phyloP scores from a whole-genome alignment of 2,329 filamentous ascomycete genomes.

The Cladosporium sp. region DNA sequence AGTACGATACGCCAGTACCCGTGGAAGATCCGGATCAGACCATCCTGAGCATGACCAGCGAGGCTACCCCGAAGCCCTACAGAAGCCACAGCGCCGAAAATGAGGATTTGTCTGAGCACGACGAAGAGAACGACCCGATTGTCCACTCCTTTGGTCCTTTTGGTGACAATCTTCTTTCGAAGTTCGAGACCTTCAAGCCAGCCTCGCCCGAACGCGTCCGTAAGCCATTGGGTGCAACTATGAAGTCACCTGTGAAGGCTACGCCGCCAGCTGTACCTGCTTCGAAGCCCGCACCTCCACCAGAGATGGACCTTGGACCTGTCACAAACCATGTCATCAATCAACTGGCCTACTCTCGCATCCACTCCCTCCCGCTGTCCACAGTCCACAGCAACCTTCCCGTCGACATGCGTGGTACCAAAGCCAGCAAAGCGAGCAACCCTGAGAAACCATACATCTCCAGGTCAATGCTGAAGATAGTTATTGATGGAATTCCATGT shows the following conservation, averaged over 20 bases:
- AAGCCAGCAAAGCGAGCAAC: constrained; percentile 36
- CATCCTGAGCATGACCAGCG: constrained; percentile 1
- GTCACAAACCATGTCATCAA: constrained; percentile 88
- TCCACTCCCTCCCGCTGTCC: constrained; percentile 88
- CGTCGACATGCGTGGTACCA: constrained; percentile 45
- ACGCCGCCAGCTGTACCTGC: constrained; percentile 28
- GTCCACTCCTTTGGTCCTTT: constrained; percentile 91
- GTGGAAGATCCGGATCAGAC: constrained; percentile 14
- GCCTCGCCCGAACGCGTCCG: constrained; percentile 60
- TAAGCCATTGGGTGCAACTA: constrained; percentile 35
- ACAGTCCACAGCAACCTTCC: constrained; percentile 88
- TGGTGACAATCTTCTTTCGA: constrained; percentile 79
- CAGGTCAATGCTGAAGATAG: constrained; percentile 65
- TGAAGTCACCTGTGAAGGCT: constrained; percentile 33
- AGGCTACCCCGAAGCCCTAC: constrained; percentile 28
- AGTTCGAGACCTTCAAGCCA: constrained; percentile 76
- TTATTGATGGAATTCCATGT: constrained; percentile 74
- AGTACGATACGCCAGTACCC: constrained; percentile 29
- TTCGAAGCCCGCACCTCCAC: constrained; percentile 23
- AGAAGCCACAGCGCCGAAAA: constrained; percentile 33
- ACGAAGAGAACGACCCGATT: constrained; percentile 93
- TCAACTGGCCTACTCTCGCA: constrained; percentile 89
- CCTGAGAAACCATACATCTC: constrained; percentile 46
- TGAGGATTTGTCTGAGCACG: constrained; percentile 73
- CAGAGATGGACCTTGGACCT: constrained; percentile 37